Percentiles rank a stretch among this genome's conserved stretches.
Evolutionary conservation across 257 asterid species (phyloP).

Genomic region (Catharanthus roseus): DNA sequence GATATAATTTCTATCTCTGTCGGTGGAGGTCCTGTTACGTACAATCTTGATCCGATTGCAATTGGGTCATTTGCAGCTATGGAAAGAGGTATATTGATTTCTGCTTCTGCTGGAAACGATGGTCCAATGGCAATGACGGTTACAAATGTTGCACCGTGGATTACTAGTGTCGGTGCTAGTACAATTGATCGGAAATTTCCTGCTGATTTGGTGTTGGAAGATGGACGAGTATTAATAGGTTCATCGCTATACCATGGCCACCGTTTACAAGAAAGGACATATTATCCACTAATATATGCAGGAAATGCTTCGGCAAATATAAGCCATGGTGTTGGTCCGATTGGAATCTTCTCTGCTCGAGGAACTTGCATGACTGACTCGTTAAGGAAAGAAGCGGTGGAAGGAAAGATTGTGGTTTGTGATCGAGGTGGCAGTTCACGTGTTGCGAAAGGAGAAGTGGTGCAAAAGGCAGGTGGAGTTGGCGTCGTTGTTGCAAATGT

Average conservation of each 20-base stretch:
- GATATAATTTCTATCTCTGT: conserved; percentile 66
- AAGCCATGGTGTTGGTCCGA: conserved; percentile 21
- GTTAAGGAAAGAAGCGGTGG: conserved; percentile 39
- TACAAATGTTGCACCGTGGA: conserved; percentile 84
- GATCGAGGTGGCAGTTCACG: conserved; percentile 72
- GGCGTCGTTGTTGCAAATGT: conserved; percentile 76
- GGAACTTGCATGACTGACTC: conserved; percentile 49
- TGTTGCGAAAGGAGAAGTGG: conserved; percentile 62
- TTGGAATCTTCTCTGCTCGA: conserved; percentile 29
- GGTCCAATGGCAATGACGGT: conserved; percentile 67
- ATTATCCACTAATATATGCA: conserved; percentile 48
- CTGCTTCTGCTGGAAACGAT: conserved; percentile 83
- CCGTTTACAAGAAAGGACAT: conserved; percentile 22
- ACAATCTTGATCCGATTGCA: conserved; percentile 60
- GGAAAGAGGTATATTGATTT: conserved; percentile 65
- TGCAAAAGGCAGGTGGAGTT: conserved; percentile 58
- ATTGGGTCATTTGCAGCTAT: conserved; percentile 76
- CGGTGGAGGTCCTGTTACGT: conserved; percentile 65
- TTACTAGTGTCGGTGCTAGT: conserved; percentile 83
- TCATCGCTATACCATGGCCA: conserved; percentile 50
- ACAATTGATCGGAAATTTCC: conserved; percentile 75
- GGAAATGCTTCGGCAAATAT: conserved; percentile 44
- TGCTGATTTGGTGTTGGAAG: conserved; percentile 52
- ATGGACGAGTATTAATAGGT: conserved; percentile 51
- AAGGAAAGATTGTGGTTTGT: conserved; percentile 76